A percentile compares a stretch with the other conserved stretches of the same genome.
Conservation (phyloP, 2,329 filamentous ascomycete species). For the Monascus ruber region DNA sequence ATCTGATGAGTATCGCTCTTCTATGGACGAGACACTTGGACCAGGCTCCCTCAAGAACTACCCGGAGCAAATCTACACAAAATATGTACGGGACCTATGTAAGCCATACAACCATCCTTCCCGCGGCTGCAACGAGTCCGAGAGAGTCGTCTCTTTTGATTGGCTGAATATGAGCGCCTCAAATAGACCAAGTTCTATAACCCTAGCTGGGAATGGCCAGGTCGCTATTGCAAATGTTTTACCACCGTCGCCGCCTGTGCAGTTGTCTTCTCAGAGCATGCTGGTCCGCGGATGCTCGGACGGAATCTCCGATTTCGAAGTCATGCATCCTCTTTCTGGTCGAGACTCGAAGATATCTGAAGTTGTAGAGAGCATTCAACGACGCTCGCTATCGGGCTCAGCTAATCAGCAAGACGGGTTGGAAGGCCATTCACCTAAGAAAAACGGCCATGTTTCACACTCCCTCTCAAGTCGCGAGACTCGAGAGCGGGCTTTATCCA, state of each 20-base stretch:
- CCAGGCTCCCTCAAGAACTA: constrained; percentile 29
- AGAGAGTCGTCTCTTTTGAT: constrained; percentile 49
- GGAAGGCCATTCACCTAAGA: constrained; percentile 1
- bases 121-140: constrained; percentile 33
- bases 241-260: constrained; percentile 25
- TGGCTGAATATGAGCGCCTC: constrained; percentile 41
- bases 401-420: constrained; percentile 2
- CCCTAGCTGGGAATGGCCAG: constrained; percentile 40
- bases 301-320: constrained; percentile 17
- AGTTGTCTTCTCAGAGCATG: constrained; percentile 25
- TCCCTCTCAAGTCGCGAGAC: constrained; percentile 27
- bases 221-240: constrained; percentile 41
- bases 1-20: constrained; percentile 26
- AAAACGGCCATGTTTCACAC: constrained; percentile 4
- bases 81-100: constrained; percentile 33
- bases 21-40: constrained; percentile 30
- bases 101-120: constrained; percentile 36
- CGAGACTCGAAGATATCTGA: constrained; percentile 17
- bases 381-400: constrained; percentile 11
- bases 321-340: constrained; percentile 19
- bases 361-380: constrained; percentile 17
- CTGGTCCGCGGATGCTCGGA: constrained; percentile 20
- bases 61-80: constrained; percentile 35
- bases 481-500: constrained; percentile 23
- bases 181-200: constrained; percentile 41